A percentile compares a stretch with the other conserved stretches of the same genome.
These are phyloP conservation scores for Pulveroboletus ravenelii DNA, from an alignment of 768 basidiomycete species.

Conservation along the genomic window DNA sequence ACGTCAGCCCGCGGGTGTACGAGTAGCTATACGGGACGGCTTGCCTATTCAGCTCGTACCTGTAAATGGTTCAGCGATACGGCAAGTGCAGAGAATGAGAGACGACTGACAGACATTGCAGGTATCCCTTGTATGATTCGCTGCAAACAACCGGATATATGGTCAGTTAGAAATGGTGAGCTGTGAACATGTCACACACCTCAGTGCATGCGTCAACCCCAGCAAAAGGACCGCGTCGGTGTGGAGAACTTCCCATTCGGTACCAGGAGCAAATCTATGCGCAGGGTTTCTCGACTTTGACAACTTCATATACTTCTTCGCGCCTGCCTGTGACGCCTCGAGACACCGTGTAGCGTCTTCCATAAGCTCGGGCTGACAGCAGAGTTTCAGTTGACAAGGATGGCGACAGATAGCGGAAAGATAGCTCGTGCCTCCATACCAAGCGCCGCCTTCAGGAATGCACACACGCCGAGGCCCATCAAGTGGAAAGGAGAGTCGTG, in stretches of 20 bases:
- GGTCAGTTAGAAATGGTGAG: slow-evolving; percentile 4
- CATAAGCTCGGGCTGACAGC: slow-evolving; percentile 51
- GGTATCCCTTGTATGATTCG: slow-evolving; percentile 74
- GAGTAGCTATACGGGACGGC: slow-evolving; percentile 8
- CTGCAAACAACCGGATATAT: slow-evolving; percentile 29
- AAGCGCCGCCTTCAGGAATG: slow-evolving; percentile 72
- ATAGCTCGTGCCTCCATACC: slow-evolving; percentile 62
- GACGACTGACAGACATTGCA: slow-evolving; percentile 64
- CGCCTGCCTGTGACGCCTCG: slow-evolving; percentile 53
- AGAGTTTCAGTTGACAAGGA: neutral
- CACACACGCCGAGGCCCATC: slow-evolving; percentile 66
- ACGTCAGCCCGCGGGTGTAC: slow-evolving; percentile 19
- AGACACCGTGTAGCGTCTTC: slow-evolving; percentile 57
- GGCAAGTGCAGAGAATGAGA: neutral
- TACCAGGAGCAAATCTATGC: slow-evolving; percentile 51
- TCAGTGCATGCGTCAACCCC: slow-evolving; percentile 66
- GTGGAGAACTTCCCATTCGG: slow-evolving; percentile 74
- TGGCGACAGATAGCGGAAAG: neutral
- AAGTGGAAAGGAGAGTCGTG: slow-evolving; percentile 65
- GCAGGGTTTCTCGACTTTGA: slow-evolving; percentile 31
- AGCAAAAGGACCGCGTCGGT: slow-evolving; percentile 69
- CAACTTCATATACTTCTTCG: slow-evolving; percentile 46
- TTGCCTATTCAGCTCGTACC: slow-evolving; percentile 53
- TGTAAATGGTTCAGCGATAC: slow-evolving; percentile 18
- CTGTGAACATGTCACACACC: slow-evolving; percentile 35